A percentile compares a stretch with the other conserved stretches of the same genome.
phyloP scores from a whole-genome alignment of 768 basidiomycete genomes.

The Hygrophorus pudorinus region DNA sequence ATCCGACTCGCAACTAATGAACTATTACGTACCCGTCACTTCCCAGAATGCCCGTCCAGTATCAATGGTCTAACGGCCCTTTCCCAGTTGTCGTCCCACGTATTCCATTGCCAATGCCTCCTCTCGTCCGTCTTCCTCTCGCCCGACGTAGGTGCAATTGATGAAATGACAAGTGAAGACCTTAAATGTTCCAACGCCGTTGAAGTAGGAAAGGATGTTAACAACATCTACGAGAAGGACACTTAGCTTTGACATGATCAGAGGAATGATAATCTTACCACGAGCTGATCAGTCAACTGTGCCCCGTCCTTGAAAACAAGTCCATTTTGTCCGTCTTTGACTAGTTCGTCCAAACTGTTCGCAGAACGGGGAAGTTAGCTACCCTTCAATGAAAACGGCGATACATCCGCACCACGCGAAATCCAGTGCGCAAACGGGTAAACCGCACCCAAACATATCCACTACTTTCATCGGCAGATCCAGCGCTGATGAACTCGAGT shows the following conservation, averaged over 20 bases:
- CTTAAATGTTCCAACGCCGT: slow-evolving; percentile 40
- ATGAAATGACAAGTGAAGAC: slow-evolving; percentile 30
- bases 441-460: slow-evolving; percentile 96
- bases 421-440: slow-evolving; percentile 86
- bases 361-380: neutral
- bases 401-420: slow-evolving; percentile 64
- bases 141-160: slow-evolving; percentile 15
- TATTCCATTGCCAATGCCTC: slow-evolving; percentile 62
- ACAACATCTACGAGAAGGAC: slow-evolving; percentile 32
- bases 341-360: slow-evolving; percentile 73
- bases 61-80: slow-evolving; percentile 52
- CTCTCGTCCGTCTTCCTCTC: slow-evolving; percentile 16
- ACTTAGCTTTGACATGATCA: neutral
- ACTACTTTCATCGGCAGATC: slow-evolving; percentile 99
- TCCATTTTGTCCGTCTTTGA: slow-evolving; percentile 79
- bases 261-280: slow-evolving; percentile 32
- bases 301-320: slow-evolving; percentile 58
- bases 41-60: slow-evolving; percentile 14
- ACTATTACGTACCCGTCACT: too few relatives aligned
- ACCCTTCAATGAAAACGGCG: neutral
- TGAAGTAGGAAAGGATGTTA: slow-evolving; percentile 52
- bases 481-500: slow-evolving; percentile 80
- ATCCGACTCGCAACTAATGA: too few relatives aligned
- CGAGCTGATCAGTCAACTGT: slow-evolving; percentile 64
- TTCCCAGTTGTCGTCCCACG: slow-evolving; percentile 86